A percentile compares a stretch with the other conserved stretches of the same genome.
These are phyloP conservation scores for Trichoderma atrobrunneum DNA, from an alignment of 2,329 filamentous ascomycete genomes.

Conservation along the genomic window DNA sequence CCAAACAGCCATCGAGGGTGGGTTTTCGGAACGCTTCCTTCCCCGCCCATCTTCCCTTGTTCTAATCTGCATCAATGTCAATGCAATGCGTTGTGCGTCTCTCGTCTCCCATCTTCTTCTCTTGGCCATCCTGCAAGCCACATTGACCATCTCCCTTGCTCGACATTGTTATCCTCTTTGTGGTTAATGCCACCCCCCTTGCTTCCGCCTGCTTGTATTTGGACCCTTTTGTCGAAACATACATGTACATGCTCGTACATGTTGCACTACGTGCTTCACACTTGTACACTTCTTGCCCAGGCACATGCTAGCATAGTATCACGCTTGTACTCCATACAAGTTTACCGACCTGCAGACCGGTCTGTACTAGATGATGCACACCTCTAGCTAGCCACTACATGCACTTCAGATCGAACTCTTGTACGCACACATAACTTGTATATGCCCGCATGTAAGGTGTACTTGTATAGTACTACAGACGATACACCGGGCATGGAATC, in stretches of 20 bases:
- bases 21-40: not conserved
- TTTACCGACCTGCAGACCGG: not conserved
- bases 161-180: not conserved
- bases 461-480: not conserved
- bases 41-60: not conserved
- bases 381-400: not conserved
- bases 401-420: not conserved
- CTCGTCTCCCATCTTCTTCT: not conserved
- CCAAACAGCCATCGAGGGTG: not conserved
- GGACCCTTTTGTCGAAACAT: conserved; percentile 6
- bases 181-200: not conserved
- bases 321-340: not conserved
- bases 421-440: not conserved
- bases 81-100: not conserved
- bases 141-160: not conserved
- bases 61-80: not conserved
- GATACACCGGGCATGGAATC: not conserved
- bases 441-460: not conserved
- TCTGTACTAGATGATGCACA: not conserved
- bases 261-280: not conserved
- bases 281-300: not conserved
- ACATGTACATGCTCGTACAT: not conserved
- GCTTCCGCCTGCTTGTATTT: not conserved
- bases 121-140: conserved; percentile 5
- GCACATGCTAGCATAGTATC: not conserved